These are phyloP conservation scores for Calonectria leucothoes DNA, from an alignment of 2,329 filamentous ascomycete species.

Conservation along the genomic window DNA sequence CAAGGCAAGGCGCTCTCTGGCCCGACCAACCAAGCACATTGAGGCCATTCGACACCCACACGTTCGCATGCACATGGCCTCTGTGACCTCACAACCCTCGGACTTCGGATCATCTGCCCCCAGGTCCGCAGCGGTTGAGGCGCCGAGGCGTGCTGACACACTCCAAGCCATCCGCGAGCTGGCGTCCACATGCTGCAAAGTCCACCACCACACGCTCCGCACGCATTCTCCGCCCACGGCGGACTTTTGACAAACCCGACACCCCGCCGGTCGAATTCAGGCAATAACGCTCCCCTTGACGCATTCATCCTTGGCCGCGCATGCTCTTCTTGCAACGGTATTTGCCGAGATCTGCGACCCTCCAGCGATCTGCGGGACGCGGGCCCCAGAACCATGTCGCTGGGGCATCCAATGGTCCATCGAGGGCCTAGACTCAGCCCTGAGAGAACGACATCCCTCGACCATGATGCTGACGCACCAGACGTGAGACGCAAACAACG, in stretches of 20 bases:
- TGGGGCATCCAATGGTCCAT: conserved; percentile 10
- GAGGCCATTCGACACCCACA: background rate
- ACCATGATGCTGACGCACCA: background rate
- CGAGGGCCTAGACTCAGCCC: conserved; percentile 20
- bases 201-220: background rate
- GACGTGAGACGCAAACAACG: background rate
- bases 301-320: background rate
- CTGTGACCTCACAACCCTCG: background rate
- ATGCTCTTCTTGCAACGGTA: background rate
- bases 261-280: conserved; percentile 10
- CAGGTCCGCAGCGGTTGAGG: conserved; percentile 13
- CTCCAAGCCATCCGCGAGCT: background rate
- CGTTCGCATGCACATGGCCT: background rate
- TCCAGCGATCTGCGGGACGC: conserved; percentile 18
- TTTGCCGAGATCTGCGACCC: conserved; percentile 22
- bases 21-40: background rate
- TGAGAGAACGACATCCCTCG: conserved; percentile 1
- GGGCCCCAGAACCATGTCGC: conserved; percentile 19
- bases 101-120: conserved; percentile 10
- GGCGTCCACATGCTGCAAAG: background rate
- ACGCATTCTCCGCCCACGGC: conserved; percentile 12
- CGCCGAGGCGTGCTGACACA: conserved; percentile 7
- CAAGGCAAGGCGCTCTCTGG: too few species aligned
- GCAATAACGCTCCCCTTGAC: conserved; percentile 1
- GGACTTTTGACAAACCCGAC: conserved; percentile 15